Evolutionary conservation across 176 grass and related monocot species (phyloP).

Genomic region (Raddia distichophylla): DNA sequence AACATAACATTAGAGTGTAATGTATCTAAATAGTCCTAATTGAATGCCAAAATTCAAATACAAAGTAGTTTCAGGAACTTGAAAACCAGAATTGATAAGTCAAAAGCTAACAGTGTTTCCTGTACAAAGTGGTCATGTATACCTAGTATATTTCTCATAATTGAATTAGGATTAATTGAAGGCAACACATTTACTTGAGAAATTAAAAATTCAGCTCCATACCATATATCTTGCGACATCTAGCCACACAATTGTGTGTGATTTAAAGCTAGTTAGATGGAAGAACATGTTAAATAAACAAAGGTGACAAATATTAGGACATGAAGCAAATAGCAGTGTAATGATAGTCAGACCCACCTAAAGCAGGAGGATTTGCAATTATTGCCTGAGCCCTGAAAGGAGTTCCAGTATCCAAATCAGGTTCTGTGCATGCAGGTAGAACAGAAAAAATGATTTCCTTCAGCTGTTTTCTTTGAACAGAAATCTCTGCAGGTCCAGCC

Average conservation of each 20-base stretch:
- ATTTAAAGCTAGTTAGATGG: background rate
- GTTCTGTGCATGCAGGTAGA: constrained; percentile 93
- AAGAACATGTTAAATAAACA: constrained; percentile 25
- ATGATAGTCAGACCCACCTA: constrained; percentile 61
- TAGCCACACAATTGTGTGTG: background rate
- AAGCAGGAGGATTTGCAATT: constrained; percentile 97
- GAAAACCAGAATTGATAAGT: constrained; percentile 5
- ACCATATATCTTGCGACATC: background rate
- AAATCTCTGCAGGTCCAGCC: constrained; percentile 80
- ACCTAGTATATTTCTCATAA: background rate
- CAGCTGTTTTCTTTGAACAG: constrained; percentile 83
- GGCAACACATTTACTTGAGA: background rate
- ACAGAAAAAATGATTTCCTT: constrained; percentile 98
- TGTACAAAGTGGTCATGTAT: background rate
- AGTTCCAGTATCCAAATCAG: constrained; percentile 85
- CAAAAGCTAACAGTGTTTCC: constrained; percentile 16
- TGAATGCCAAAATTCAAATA: constrained; percentile 14
- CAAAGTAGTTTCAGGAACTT: background rate
- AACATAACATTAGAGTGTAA: too few species aligned
- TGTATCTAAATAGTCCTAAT: background rate
- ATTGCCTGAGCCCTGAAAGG: constrained; percentile 94
- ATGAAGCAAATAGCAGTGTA: constrained; percentile 32
- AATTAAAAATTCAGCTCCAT: background rate
- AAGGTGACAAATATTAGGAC: background rate
- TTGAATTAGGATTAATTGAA: background rate